Base-by-base conservation (phyloP, 2,329 filamentous ascomycete species). In the Elsinoe australis region DNA sequence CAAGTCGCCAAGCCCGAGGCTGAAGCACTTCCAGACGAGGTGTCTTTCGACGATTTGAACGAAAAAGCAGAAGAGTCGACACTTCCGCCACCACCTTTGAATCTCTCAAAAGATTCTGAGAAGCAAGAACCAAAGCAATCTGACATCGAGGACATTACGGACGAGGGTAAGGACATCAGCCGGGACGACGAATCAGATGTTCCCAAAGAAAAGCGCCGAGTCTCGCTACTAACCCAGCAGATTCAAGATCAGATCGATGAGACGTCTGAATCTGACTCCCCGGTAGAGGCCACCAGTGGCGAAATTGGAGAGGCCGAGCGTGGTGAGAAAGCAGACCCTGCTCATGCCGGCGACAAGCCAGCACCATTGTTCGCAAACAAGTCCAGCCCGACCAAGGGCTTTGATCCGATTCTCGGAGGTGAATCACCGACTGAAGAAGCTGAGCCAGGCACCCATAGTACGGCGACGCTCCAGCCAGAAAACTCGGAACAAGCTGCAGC, bases 1-100 rank as follows among this genome's bases (percentile, higher is more conserved):
- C 88, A 95, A 65, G 89, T 96, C 7, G 72, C 72, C 36, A 71
- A 74, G 18, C 76, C 78, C 36, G 82, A 80, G 22, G 83, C 87
- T 51, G 76, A 87, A 57, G 79, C 78, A 14, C 46, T 63, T 5
- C 60, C 58, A 4, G 61, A 64, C 22, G 85, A 89, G 52, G 82
- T 86, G 44, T 78, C 76, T 1, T 84, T 82, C 29, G 79, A 85
- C 53, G 79, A 84, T 53, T 78, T 84, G 51, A 74, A 81, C 55
- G 80, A 80, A 61, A 71, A 70, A 49, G 62, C 67, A 17, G 63
- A 58, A 35, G 51, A 50, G 22, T 51, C 54, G 55, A 60, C 42
- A 32, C 51, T 35, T 51, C 52, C 47, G 48, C 58, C 47, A 48
- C 44, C 41, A 5, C 39, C 34, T 33, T 49, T 48, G 12, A 48